Percentiles rank a stretch among this genome's conserved stretches.
These are phyloP conservation scores for Aristolochia californica DNA, from an alignment of 164 flowering plant species.

Conservation along the genomic window DNA sequence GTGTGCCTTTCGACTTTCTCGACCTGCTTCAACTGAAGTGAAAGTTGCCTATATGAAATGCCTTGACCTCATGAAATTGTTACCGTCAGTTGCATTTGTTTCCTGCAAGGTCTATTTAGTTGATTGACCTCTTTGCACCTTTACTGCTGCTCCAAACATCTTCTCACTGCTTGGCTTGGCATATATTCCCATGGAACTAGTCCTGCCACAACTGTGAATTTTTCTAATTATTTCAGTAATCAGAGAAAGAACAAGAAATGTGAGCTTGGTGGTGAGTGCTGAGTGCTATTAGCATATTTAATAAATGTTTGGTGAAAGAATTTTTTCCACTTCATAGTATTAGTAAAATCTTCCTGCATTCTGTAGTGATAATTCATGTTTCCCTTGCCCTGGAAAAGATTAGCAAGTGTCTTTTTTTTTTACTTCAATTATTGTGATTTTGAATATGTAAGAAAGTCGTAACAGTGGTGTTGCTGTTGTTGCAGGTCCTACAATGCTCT, in stretches of 20 bases:
- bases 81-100: background rate
- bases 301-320: no score
- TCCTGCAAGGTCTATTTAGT: background rate
- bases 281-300: no score
- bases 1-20: no score
- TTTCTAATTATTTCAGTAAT: no score
- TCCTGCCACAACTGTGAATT: no score
- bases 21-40: no score
- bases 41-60: background rate
- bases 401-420: background rate
- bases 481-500: slow-evolving; percentile 97
- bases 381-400: background rate
- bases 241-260: no score
- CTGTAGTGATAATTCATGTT: background rate
- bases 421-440: background rate
- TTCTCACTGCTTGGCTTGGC: no score
- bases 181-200: no score
- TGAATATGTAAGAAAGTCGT: background rate
- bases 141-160: no score
- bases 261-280: no score
- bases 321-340: no score
- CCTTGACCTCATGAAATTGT: background rate
- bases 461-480: slow-evolving; percentile 9
- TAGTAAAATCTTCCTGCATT: background rate
- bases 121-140: background rate